Base-by-base conservation (phyloP, 192 early-diverging fungal genomes). In the Chytriomyces confervae region DNA sequence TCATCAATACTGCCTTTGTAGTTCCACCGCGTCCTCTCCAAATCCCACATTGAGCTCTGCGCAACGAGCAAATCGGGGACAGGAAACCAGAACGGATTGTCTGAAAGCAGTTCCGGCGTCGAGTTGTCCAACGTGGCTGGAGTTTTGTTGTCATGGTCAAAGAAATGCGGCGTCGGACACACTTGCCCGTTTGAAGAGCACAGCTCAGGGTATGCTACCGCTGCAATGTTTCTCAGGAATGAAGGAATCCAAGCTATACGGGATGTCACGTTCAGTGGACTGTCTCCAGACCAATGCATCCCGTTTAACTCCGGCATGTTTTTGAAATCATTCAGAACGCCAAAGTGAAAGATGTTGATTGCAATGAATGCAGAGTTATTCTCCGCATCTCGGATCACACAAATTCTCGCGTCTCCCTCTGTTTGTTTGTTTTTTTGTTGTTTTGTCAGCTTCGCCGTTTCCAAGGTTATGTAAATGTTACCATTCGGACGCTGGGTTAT, bases 291-390 rank as follows among this genome's bases (percentile, higher is more conserved):
- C 67, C 67, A 69, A 27, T 69, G 67, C 13, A 48, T 47, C 27
- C 67, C 67, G 11, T 69, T 27, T 50, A n/a, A 5, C 27, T 18
- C 7, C 13, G 16, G 27, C 27, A 11, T 16, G 16, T 11, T 0
- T 20, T 18, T n/a, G 27, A 11, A 10, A 27, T 11, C 11, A 16
- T 13, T 16, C 67, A 50, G 18, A 18, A 69, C 9, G 11, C 67
- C 67, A 69, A 69, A 69, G 67, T 69, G 67, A 13, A 69, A 69
- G 13, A 69, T 48, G 67, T 69, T 69, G 67, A 69, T 69, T 16
- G 67, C 67, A n/a, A 69, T 36, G 45, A 69, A 69, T 16, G 45
- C 45, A 27, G 36, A 29, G 11, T 50, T 50, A 16, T 20, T 20
- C 10, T 29, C 4, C 11, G 6, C 3, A 36, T 36, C 67, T 48